Conservation (phyloP, 768 basidiomycete species). For the Cyathus striatus region DNA sequence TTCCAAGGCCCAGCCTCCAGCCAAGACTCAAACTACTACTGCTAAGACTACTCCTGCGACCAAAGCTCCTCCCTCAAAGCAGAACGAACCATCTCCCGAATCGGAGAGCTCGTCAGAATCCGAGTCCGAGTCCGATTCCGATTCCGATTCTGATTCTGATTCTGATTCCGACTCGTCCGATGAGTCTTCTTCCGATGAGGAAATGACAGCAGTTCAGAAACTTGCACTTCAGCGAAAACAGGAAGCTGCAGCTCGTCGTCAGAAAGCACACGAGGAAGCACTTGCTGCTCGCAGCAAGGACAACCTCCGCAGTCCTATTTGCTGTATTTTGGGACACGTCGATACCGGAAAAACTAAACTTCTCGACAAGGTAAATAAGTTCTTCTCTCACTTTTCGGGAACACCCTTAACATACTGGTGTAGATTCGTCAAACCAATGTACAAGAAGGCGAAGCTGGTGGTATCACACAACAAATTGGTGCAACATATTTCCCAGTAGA, state of each 20-base stretch:
- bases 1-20: constrained; percentile 8
- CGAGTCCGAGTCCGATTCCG: constrained; percentile 36
- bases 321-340: constrained; percentile 98
- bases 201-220: constrained; percentile 62
- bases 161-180: constrained; percentile 45
- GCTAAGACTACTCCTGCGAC: constrained; percentile 17
- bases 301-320: constrained; percentile 91
- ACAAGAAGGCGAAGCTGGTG: constrained; percentile 98
- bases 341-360: constrained; percentile 99
- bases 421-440: constrained; percentile 99
- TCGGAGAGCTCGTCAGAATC: constrained; percentile 28
- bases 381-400: constrained; percentile 3
- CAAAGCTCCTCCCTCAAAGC: constrained; percentile 17
- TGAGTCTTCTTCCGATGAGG: constrained; percentile 57
- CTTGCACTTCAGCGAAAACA: constrained; percentile 70
- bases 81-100: constrained; percentile 12
- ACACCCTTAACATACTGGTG: constrained; percentile 1
- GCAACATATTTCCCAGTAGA: constrained; percentile 98
- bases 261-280: constrained; percentile 80
- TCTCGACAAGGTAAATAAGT: constrained; percentile 76
- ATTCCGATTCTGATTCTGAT: constrained; percentile 30
- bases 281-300: constrained; percentile 85
- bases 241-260: constrained; percentile 75
- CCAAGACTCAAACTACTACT: constrained; percentile 18
- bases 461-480: constrained; percentile 99